Percentiles rank a stretch among this genome's conserved stretches.
Evolutionary conservation across 2,329 filamentous ascomycete genomes (phyloP).

Genomic region (Talaromyces sp.): DNA sequence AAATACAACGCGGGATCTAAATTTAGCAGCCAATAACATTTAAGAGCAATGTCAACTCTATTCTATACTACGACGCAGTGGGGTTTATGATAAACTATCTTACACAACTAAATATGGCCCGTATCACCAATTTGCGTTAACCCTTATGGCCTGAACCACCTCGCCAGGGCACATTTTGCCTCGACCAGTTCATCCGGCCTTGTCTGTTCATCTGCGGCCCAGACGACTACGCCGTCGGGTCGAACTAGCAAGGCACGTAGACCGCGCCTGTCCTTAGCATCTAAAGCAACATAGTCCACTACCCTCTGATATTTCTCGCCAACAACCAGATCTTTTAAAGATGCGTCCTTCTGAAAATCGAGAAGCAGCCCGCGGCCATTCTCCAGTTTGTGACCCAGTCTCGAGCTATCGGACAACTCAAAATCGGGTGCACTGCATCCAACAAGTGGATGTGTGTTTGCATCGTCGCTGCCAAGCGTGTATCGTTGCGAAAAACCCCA

Average conservation of each 20-base stretch:
- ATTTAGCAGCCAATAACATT: not conserved
- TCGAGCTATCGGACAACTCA: conserved; percentile 19
- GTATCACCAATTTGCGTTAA: not conserved
- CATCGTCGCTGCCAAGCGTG: conserved; percentile 30
- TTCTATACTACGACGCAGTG: not conserved
- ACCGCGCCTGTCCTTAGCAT: conserved; percentile 11
- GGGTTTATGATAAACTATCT: too few relatives aligned
- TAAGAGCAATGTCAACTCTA: not conserved
- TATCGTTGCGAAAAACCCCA: conserved; percentile 34
- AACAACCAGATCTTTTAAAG: not conserved
- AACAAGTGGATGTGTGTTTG: conserved; percentile 30
- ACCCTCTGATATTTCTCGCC: not conserved
- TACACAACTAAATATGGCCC: not conserved
- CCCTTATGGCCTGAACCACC: not conserved
- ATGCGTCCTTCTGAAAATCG: not conserved
- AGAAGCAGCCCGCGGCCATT: conserved; percentile 21
- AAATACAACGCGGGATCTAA: not conserved
- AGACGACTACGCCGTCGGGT: conserved; percentile 29
- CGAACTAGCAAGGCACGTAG: conserved; percentile 25
- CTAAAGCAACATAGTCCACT: conserved; percentile 4
- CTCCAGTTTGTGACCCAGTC: conserved; percentile 27
- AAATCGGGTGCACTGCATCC: conserved; percentile 36
- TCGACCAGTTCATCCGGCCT: not conserved
- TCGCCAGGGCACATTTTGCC: not conserved
- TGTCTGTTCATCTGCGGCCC: conserved; percentile 15